Percentiles rank a stretch among this genome's conserved stretches.
Conservation (phyloP, 129 eudicot species). For the Scalesia atractyloides region DNA sequence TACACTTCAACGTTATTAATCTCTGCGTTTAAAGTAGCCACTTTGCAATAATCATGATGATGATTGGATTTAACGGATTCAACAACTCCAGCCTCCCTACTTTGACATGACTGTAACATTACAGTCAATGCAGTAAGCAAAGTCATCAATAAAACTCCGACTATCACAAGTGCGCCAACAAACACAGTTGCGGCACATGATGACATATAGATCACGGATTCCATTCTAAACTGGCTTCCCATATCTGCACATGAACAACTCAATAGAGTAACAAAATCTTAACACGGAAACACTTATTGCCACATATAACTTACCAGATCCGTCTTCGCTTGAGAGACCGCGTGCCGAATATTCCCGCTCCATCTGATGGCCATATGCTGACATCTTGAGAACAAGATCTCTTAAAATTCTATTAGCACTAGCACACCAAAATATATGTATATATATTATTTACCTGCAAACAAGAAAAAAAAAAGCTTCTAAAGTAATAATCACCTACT, state of each 20-base stretch:
- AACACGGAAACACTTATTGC: too few species aligned
- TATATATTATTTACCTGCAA: not conserved
- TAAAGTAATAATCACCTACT: too few species aligned
- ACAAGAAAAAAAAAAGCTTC: too few species aligned
- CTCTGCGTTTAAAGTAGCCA: too few species aligned
- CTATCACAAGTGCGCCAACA: slow-evolving; percentile 46
- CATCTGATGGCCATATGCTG: slow-evolving; percentile 62
- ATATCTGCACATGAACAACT: too few species aligned
- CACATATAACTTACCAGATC: too few species aligned
- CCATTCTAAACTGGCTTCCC: too few species aligned
- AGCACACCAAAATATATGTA: too few species aligned
- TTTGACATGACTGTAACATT: slow-evolving; percentile 65
- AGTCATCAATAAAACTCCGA: slow-evolving; percentile 53
- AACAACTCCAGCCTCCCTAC: slow-evolving; percentile 47
- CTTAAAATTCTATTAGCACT: slow-evolving; percentile 2
- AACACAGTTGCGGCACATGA: slow-evolving; percentile 74
- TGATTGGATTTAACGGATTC: slow-evolving; percentile 38
- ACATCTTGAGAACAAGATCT: slow-evolving; percentile 33
- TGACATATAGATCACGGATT: too few species aligned
- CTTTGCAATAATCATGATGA: slow-evolving; percentile 45
- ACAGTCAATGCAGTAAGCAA: slow-evolving; percentile 51
- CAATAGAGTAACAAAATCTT: too few species aligned
- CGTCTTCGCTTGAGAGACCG: slow-evolving; percentile 42
- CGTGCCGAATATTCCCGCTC: slow-evolving; percentile 48
- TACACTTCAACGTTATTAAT: too few species aligned